Conservation (phyloP, 176 grass and related monocot genomes). For the Dendrocalamus sinicus region DNA sequence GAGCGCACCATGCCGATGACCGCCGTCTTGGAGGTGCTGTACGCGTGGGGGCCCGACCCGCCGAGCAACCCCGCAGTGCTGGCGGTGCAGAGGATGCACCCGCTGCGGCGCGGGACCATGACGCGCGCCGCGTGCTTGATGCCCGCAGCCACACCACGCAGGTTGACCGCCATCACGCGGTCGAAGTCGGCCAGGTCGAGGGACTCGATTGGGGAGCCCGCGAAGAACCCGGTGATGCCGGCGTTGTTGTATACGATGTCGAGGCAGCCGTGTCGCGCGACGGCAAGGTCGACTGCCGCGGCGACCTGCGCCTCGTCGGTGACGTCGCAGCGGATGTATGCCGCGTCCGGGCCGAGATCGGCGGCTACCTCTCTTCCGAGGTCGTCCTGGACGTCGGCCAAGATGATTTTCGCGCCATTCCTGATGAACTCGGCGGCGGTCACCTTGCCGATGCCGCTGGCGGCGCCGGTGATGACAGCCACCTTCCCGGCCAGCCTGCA, state of each 20-base stretch:
- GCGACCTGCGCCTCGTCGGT: constrained; percentile 62
- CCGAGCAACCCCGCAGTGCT: constrained; percentile 12
- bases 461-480: constrained; percentile 21
- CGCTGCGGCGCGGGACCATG: not conserved
- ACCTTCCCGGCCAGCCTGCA: constrained; percentile 14
- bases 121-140: constrained; percentile 20
- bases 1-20: not conserved
- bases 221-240: constrained; percentile 5
- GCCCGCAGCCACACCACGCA: not conserved
- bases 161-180: constrained; percentile 15
- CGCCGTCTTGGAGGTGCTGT: constrained; percentile 10
- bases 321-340: constrained; percentile 63
- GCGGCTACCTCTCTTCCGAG: not conserved
- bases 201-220: not conserved
- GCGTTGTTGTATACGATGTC: constrained; percentile 84
- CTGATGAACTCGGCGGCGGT: not conserved
- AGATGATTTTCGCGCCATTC: constrained; percentile 23
- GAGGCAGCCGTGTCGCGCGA: constrained; percentile 56
- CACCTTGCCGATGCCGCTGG: constrained; percentile 8
- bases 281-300: constrained; percentile 56
- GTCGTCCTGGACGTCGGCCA: constrained; percentile 23
- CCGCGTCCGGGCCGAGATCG: not conserved
- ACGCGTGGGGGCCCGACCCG: not conserved
- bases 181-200: constrained; percentile 31
- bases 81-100: constrained; percentile 33